Conservation (phyloP, 495 filamentous ascomycete genomes). For the Hyaloscypha bicolor region DNA sequence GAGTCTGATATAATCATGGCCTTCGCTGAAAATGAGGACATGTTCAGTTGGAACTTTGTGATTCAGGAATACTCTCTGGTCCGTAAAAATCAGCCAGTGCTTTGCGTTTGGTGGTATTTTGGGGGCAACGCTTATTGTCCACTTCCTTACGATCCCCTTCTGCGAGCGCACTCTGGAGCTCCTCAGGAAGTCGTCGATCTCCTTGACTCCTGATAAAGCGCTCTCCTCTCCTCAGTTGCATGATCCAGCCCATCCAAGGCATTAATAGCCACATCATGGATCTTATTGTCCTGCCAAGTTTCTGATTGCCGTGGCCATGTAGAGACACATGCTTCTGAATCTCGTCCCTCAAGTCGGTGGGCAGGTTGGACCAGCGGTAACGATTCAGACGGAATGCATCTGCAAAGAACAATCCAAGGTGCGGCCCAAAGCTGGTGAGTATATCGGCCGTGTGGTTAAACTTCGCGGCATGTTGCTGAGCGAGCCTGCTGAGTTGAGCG, state of each 20-base stretch:
- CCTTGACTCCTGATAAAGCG: too few relatives aligned
- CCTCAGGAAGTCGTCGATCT: too few relatives aligned
- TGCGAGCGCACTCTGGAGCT: too few relatives aligned
- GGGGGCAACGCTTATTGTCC: too few relatives aligned
- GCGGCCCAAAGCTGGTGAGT: slow-evolving; percentile 2
- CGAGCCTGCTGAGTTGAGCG: too few relatives aligned
- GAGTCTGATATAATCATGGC: not conserved
- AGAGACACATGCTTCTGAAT: not conserved
- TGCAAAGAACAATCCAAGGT: not conserved
- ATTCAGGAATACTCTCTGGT: not conserved
- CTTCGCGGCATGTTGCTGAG: too few relatives aligned
- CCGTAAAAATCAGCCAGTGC: not conserved
- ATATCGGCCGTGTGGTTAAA: not conserved
- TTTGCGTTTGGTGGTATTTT: too few relatives aligned
- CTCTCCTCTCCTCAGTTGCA: not conserved
- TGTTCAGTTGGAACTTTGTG: not conserved
- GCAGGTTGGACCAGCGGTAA: not conserved
- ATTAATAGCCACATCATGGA: slow-evolving; percentile 3
- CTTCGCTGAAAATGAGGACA: not conserved
- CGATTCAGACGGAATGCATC: slow-evolving; percentile 5
- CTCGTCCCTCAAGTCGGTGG: not conserved
- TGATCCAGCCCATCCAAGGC: not conserved
- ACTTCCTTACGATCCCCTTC: not conserved
- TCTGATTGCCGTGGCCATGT: not conserved
- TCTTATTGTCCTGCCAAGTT: not conserved